A percentile compares a stretch with the other conserved stretches of the same genome.
Evolutionary conservation across 202 grass and related monocot genomes (phyloP).

Genomic region (Elaeis oleifera): DNA sequence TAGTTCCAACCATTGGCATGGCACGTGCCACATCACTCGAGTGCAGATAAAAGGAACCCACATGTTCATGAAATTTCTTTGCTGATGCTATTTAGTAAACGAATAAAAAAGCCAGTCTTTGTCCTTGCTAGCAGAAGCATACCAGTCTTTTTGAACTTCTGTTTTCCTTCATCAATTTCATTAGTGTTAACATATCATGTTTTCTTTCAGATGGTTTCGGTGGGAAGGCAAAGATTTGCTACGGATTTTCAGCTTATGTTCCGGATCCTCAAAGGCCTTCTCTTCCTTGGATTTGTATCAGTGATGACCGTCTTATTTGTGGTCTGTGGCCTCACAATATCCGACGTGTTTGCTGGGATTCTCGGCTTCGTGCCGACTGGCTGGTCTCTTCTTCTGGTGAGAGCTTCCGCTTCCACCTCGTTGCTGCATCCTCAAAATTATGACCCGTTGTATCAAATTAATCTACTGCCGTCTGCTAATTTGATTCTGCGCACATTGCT

Average conservation of each 20-base stretch:
- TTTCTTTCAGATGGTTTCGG: conserved; percentile 77
- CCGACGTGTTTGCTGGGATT: conserved; percentile 71
- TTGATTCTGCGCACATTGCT: not conserved
- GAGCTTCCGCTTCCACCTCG: conserved; percentile 18
- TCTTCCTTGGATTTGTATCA: conserved; percentile 82
- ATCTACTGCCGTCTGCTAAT: not conserved
- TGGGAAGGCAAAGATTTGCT: conserved; percentile 71
- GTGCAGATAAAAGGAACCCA: no score
- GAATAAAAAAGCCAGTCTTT: no score
- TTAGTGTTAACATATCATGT: conserved; percentile 1
- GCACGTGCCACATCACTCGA: no score
- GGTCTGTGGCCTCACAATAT: conserved; percentile 49
- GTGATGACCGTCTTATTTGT: conserved; percentile 89
- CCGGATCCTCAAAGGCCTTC: conserved; percentile 84
- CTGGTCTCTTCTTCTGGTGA: conserved; percentile 93
- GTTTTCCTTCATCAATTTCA: not conserved
- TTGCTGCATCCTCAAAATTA: not conserved
- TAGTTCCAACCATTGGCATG: no score
- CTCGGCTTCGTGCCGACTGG: conserved; percentile 87
- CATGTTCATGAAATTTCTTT: no score
- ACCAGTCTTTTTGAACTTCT: conserved; percentile 9
- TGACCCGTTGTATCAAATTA: not conserved
- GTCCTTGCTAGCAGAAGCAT: no score
- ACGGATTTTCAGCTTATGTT: conserved; percentile 91
- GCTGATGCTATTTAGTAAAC: no score